phyloP scores from a whole-genome alignment of 73 alveolate species.

The Paramecium tetraurelia region DNA sequence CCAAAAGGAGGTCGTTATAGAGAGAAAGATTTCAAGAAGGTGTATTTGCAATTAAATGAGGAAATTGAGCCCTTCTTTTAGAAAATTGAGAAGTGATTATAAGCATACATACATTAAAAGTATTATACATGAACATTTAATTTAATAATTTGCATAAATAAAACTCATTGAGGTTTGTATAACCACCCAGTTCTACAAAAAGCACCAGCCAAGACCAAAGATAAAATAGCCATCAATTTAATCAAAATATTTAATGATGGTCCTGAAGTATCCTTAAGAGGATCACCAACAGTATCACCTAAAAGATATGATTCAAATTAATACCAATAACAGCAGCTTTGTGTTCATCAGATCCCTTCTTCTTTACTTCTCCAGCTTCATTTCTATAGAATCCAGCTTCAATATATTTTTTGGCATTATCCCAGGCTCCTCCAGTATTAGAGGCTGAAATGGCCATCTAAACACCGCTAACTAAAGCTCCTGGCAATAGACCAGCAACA shows the following conservation, averaged over 20 bases:
- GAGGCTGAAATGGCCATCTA: conserved; percentile 83
- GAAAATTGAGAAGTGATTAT: conserved; percentile 4
- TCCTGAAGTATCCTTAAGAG: conserved; percentile 91
- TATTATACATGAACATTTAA: background rate
- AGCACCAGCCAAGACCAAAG: conserved; percentile 73
- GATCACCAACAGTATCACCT: conserved; percentile 97
- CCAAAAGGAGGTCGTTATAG: conserved; percentile 29
- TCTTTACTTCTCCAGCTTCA: conserved; percentile 62
- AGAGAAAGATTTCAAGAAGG: conserved; percentile 27
- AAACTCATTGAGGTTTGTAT: background rate
- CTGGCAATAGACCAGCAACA: conserved; percentile 89
- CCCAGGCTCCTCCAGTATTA: conserved; percentile 91
- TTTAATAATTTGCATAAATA: background rate
- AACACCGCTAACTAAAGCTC: conserved; percentile 87
- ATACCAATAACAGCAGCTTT: conserved; percentile 72
- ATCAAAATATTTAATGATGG: conserved; percentile 89
- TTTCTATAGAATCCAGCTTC: conserved; percentile 66
- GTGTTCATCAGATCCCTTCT: conserved; percentile 80
- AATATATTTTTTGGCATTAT: conserved; percentile 86
- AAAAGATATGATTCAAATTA: background rate
- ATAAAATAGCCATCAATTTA: conserved; percentile 83
- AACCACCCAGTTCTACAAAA: conserved; percentile 53
- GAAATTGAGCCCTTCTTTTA: conserved; percentile 39
- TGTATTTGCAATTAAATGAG: conserved; percentile 23
- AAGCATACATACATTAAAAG: background rate